Conservation (phyloP, 495 filamentous ascomycete species). For the Aspergillus bridgeri region DNA sequence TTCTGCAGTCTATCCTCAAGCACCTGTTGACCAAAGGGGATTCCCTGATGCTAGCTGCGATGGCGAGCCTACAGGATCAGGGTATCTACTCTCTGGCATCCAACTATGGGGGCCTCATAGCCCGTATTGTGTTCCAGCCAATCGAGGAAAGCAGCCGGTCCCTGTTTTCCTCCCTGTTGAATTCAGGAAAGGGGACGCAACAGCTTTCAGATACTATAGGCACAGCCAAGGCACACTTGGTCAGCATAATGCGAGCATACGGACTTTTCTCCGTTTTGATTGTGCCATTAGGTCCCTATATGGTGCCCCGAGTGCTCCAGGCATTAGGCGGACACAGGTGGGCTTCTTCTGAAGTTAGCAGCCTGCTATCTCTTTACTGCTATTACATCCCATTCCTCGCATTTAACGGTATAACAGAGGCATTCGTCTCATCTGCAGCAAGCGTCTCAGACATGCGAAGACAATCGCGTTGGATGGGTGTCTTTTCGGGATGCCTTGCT, state of each 20-base stretch:
- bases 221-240: slow-evolving; percentile 32
- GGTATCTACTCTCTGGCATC: slow-evolving; percentile 91
- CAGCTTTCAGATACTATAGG: slow-evolving; percentile 16
- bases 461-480: slow-evolving; percentile 80
- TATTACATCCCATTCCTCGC: slow-evolving; percentile 92
- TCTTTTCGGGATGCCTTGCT: slow-evolving; percentile 71
- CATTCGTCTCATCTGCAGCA: slow-evolving; percentile 85
- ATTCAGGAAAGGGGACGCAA: slow-evolving; percentile 18
- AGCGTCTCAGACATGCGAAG: slow-evolving; percentile 61
- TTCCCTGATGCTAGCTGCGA: slow-evolving; percentile 73
- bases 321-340: slow-evolving; percentile 73
- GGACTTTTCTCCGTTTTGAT: slow-evolving; percentile 64
- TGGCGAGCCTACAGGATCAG: slow-evolving; percentile 74
- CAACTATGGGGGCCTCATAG: slow-evolving; percentile 90
- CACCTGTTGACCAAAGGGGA: slow-evolving; percentile 93
- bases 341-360: slow-evolving; percentile 57
- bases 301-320: slow-evolving; percentile 66
- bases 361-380: slow-evolving; percentile 76
- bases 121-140: slow-evolving; percentile 89
- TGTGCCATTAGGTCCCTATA: slow-evolving; percentile 63
- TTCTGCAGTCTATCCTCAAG: slow-evolving; percentile 84
- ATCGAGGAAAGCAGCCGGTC: slow-evolving; percentile 88
- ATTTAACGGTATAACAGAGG: slow-evolving; percentile 86
- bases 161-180: slow-evolving; percentile 72
- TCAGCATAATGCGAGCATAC: slow-evolving; percentile 38